These are phyloP conservation scores for Herpetospermum pedunculosum DNA, from an alignment of 306 rosid genomes.

Conservation along the genomic window DNA sequence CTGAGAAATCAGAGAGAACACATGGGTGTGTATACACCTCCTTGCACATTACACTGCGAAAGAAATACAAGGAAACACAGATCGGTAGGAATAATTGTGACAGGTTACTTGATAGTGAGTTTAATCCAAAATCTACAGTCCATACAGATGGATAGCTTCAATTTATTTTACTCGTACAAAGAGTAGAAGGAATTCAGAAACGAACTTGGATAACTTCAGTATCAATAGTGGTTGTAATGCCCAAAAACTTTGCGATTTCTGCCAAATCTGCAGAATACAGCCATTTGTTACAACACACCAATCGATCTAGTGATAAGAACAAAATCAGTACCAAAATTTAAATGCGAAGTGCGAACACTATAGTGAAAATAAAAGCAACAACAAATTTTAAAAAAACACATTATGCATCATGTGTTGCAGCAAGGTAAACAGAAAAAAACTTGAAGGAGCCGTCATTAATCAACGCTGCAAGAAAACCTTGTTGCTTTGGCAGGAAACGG, in stretches of 20 bases:
- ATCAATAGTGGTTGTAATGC: conserved; percentile 59
- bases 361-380: not conserved
- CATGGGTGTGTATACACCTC: not conserved
- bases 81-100: not conserved
- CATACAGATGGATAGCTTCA: not conserved
- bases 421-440: not conserved
- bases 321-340: not conserved
- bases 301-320: not conserved
- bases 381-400: not conserved
- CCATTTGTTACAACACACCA: not conserved
- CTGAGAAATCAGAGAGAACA: not conserved
- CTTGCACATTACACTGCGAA: not conserved
- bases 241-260: conserved; percentile 86
- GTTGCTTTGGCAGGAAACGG: not conserved
- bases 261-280: conserved; percentile 59
- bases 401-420: not conserved
- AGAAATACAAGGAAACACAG: not conserved
- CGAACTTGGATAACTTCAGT: conserved; percentile 88
- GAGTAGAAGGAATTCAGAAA: not conserved
- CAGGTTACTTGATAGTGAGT: not conserved
- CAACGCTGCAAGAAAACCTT: not conserved
- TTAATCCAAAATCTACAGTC: not conserved
- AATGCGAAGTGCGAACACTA: not conserved
- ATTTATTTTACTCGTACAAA: not conserved
- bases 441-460: not conserved